Evolutionary conservation across 202 grass and related monocot genomes (phyloP).

Genomic region (Zoysia matrella): DNA sequence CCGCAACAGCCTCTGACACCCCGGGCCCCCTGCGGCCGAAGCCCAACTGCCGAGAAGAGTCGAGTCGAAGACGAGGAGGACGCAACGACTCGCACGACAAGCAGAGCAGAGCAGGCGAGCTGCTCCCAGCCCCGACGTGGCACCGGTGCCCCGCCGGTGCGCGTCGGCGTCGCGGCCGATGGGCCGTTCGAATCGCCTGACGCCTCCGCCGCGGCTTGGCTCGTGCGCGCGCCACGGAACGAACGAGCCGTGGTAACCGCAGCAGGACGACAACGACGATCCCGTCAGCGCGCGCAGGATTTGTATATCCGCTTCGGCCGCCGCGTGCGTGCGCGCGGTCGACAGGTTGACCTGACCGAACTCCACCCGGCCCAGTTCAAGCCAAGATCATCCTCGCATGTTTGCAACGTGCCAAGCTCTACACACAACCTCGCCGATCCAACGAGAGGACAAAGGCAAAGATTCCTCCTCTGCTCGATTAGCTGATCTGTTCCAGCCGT

Average conservation of each 20-base stretch:
- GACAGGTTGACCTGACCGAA: slow-evolving; percentile 7
- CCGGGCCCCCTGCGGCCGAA: slow-evolving; percentile 15
- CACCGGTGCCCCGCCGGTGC: slow-evolving; percentile 40
- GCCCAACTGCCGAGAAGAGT: neutral
- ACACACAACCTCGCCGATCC: neutral
- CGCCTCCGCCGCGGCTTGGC: neutral
- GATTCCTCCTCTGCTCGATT: slow-evolving; percentile 1
- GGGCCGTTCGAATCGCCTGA: neutral
- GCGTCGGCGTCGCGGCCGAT: slow-evolving; percentile 57
- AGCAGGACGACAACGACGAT: neutral
- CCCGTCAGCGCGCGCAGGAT: neutral
- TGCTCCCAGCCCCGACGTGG: neutral
- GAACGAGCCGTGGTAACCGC: neutral
- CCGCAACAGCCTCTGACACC: slow-evolving; percentile 51
- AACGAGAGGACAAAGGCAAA: neutral
- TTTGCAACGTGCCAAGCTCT: slow-evolving; percentile 22
- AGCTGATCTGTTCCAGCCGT: neutral
- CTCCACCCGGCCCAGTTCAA: neutral
- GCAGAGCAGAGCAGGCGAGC: neutral
- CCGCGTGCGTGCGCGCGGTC: neutral
- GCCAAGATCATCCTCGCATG: slow-evolving; percentile 26
- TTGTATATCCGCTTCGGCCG: neutral
- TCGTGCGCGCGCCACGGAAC: neutral
- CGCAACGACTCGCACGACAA: neutral
- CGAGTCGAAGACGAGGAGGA: neutral